These are phyloP conservation scores for Streptanthus diversifolius DNA, from an alignment of 345 rosid genomes.

Conservation along the genomic window DNA sequence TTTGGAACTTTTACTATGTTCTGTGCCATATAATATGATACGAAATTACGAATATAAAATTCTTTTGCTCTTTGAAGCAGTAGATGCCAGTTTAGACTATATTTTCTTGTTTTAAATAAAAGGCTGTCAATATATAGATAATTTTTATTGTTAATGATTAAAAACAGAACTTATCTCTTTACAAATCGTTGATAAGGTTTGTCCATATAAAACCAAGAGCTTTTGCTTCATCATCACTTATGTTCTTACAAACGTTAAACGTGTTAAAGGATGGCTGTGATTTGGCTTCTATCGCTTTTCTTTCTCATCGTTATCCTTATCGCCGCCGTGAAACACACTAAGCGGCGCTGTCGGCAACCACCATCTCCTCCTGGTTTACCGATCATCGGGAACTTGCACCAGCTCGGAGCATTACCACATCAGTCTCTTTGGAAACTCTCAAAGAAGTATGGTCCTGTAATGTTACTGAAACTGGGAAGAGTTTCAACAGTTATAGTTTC, in stretches of 20 bases:
- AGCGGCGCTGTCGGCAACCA: slow-evolving; percentile 12
- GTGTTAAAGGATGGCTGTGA: slow-evolving; percentile 13
- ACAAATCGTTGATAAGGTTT: neutral
- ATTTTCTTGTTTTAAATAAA: too few relatives aligned
- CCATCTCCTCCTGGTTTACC: slow-evolving; percentile 44
- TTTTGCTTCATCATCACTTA: slow-evolving; percentile 19
- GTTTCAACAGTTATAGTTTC: slow-evolving; percentile 28
- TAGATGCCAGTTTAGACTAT: neutral
- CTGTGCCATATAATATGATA: neutral
- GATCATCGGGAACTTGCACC: slow-evolving; percentile 45
- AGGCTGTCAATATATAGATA: too few relatives aligned
- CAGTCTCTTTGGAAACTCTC: slow-evolving; percentile 24
- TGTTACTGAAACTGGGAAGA: slow-evolving; percentile 25
- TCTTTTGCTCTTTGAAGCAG: neutral
- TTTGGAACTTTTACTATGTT: neutral
- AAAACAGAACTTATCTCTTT: neutral
- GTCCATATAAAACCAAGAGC: slow-evolving; percentile 7
- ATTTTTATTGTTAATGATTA: too few relatives aligned
- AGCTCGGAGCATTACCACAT: slow-evolving; percentile 38
- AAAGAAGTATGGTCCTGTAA: slow-evolving; percentile 30
- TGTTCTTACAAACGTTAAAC: slow-evolving; percentile 9
- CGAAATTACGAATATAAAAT: neutral
- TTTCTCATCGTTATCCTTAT: slow-evolving; percentile 7
- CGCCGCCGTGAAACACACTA: slow-evolving; percentile 2
- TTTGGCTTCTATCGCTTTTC: slow-evolving; percentile 25